Percentiles rank a stretch among this genome's conserved stretches.
phyloP scores from a whole-genome alignment of 2,329 filamentous ascomycete genomes.

The Venturia oleaginea region DNA sequence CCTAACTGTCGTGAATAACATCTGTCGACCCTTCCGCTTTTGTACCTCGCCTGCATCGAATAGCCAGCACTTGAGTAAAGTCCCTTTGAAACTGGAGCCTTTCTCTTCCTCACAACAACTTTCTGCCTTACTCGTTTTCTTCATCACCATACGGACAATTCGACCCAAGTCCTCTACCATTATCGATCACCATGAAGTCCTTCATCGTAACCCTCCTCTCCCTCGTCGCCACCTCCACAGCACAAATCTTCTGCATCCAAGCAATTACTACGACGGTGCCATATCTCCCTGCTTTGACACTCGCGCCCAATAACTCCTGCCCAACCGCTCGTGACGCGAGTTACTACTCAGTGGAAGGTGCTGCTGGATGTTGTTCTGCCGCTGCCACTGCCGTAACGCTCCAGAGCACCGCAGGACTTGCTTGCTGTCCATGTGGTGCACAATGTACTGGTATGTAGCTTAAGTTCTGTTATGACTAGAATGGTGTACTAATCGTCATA shows the following conservation, averaged over 20 bases:
- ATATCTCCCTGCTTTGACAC: slow-evolving; percentile 3
- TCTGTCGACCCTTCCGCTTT: neutral
- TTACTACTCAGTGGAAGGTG: neutral
- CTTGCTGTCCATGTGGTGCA: slow-evolving; percentile 4
- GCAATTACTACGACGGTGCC: neutral
- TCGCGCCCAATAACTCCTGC: neutral
- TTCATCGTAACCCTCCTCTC: neutral
- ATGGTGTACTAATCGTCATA: neutral
- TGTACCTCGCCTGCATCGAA: neutral
- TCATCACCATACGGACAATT: neutral
- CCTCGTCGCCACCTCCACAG: neutral
- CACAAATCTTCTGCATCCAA: slow-evolving; percentile 5
- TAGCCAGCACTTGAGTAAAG: neutral
- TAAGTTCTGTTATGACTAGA: neutral
- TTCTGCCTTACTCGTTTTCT: neutral
- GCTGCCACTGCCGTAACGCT: neutral
- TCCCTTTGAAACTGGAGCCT: neutral
- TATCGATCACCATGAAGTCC: neutral
- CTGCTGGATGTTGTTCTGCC: neutral
- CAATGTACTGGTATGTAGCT: neutral
- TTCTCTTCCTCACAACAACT: slow-evolving; percentile 1
- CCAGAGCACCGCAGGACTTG: neutral
- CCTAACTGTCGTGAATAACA: neutral
- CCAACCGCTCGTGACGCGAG: neutral
- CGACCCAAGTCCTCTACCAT: neutral